Conservation (phyloP, 768 basidiomycete species). For the Megacollybia marginata region DNA sequence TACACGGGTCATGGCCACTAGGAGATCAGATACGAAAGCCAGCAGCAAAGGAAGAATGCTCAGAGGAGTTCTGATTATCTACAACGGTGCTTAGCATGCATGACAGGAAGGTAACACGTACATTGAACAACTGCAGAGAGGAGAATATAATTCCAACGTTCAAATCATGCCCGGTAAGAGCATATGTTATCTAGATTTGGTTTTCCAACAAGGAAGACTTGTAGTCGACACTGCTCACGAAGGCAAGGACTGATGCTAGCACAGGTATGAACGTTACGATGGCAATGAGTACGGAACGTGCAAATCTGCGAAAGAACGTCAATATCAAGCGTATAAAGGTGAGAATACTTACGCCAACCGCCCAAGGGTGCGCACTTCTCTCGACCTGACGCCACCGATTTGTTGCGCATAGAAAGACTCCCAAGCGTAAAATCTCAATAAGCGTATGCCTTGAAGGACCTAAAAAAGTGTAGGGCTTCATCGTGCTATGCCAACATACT, state of each 20-base stretch:
- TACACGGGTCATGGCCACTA: conserved; percentile 29
- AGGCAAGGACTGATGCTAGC: conserved; percentile 24
- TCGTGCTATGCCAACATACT: not conserved
- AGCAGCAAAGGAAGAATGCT: conserved; percentile 31
- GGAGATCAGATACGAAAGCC: conserved; percentile 22
- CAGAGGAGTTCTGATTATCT: conserved; percentile 35
- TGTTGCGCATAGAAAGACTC: conserved; percentile 23
- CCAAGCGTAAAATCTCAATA: conserved; percentile 40
- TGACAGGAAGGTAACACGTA: not conserved
- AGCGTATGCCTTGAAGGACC: conserved; percentile 39
- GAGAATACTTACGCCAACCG: conserved; percentile 12
- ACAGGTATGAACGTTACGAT: conserved; percentile 26
- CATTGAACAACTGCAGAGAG: conserved; percentile 28
- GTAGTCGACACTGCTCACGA: conserved; percentile 28
- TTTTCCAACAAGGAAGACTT: conserved; percentile 19
- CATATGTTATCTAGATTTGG: conserved; percentile 21
- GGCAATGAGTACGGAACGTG: conserved; percentile 3
- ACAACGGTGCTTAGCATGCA: not conserved
- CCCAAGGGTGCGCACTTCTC: conserved; percentile 13
- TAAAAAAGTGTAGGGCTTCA: conserved; percentile 8
- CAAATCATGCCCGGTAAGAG: conserved; percentile 33
- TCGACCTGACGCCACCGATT: conserved; percentile 10
- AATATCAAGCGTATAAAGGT: not conserved
- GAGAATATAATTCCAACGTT: conserved; percentile 37
- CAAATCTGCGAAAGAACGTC: not conserved